Evolutionary conservation across 2,329 filamentous ascomycete genomes (phyloP).

Genomic region (Neofusicoccum sp.): DNA sequence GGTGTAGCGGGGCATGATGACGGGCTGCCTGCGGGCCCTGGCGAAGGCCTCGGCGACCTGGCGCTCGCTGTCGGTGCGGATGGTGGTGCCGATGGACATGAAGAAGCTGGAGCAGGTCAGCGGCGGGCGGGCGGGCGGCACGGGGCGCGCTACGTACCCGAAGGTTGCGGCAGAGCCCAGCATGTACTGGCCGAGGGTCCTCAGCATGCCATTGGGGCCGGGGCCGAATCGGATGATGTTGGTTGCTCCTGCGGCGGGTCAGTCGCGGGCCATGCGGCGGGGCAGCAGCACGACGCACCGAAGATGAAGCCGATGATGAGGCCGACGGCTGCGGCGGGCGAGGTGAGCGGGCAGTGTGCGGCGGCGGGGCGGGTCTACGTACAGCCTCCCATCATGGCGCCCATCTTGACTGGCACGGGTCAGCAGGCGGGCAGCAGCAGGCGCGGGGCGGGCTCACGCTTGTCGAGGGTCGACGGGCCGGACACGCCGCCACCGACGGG

Average conservation of each 20-base stretch:
- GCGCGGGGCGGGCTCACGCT: conserved; percentile 52
- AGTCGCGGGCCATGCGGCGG: background rate
- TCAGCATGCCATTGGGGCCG: conserved; percentile 87
- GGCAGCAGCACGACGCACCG: conserved; percentile 55
- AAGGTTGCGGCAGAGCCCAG: conserved; percentile 91
- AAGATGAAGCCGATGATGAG: conserved; percentile 98
- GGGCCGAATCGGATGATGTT: conserved; percentile 95
- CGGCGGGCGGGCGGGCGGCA: background rate
- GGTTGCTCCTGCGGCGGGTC: conserved; percentile 64
- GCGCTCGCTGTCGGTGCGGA: conserved; percentile 83
- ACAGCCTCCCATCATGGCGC: conserved; percentile 98
- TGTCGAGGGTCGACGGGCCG: conserved; percentile 68
- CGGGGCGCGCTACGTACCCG: conserved; percentile 52
- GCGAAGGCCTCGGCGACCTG: conserved; percentile 74
- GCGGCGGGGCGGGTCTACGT: conserved; percentile 45
- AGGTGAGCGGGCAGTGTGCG: conserved; percentile 23
- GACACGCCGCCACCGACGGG: conserved; percentile 46
- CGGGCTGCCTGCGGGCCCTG: conserved; percentile 66
- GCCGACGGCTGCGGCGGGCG: conserved; percentile 69
- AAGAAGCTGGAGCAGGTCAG: conserved; percentile 65
- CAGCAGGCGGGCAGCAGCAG: conserved; percentile 29
- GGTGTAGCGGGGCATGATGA: conserved; percentile 53
- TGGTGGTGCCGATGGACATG: conserved; percentile 97
- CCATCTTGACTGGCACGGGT: conserved; percentile 79
- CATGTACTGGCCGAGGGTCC: conserved; percentile 97